Evolutionary conservation across 2,329 filamentous ascomycete genomes (phyloP), one percentile per base, ranked within the genome.

Genomic region (Claviceps sp.): DNA sequence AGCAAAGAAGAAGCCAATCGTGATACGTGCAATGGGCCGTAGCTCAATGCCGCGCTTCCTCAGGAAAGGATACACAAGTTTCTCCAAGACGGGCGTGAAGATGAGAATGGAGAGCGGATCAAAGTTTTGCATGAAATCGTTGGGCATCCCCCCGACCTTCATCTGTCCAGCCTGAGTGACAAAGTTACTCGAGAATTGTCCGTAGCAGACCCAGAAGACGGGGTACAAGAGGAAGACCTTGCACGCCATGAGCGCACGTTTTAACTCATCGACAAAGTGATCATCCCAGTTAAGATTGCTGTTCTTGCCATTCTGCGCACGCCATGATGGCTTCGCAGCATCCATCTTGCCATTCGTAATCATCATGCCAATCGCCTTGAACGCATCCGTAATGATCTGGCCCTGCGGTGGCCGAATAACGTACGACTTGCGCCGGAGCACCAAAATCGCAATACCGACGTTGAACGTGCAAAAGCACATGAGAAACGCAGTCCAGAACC

Each of bases 181-280:
- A 57, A 84, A 75, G 68, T 84, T 86, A 65, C 72, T 77, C 50
- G 77, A 78, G 67, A 86, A 80, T 61, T 87, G 84, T 49, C 75
- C 76, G 66, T 85, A 86, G 56, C 79, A 77, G 26, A 86, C 72
- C 79, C 80, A 85, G 70, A 79, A 85, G 58, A 83, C 72, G 37
- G 81, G 80, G 56, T 79, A 81, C 62, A 82, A 82, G 56, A 75
- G 61, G 55, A 88, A 87, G 51, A 87, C 82, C 59, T 83, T 81
- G 72, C 84, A 89, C 16, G 84, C 85, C 75, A 85, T 63, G 5
- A 76, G 63, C 1, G 71, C 62, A 72, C 82, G 81, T 69, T 84
- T 84, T 48, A 89, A 70, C 62, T 89, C 85, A 2, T 86, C 82
- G 48, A 89, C 70, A 58, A 88, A 89, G 58, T 76, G 73, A 59